Percentiles rank a stretch among this genome's conserved stretches.
Conservation (phyloP, 192 early-diverging fungal species). For the Linderina pennispora region DNA sequence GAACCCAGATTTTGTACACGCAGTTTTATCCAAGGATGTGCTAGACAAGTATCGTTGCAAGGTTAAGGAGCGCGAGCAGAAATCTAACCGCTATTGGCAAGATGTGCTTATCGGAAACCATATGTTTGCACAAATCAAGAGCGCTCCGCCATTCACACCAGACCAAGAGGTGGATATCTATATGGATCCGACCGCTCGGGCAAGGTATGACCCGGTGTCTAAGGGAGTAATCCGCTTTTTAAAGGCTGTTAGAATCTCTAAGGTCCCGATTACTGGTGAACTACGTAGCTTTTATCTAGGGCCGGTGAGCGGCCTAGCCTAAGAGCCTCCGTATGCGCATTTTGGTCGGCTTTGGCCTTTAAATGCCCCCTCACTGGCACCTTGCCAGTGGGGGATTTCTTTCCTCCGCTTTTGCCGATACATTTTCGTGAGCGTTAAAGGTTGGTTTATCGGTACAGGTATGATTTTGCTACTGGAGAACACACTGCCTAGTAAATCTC, state of each 20-base stretch:
- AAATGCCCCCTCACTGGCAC: too few species aligned
- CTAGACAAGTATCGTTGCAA: constrained; percentile 67
- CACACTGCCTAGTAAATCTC: too few species aligned
- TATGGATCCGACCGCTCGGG: constrained; percentile 70
- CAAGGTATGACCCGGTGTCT: neutral
- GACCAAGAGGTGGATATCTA: constrained; percentile 71
- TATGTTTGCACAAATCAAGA: constrained; percentile 81
- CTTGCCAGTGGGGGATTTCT: too few species aligned
- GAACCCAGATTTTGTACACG: constrained; percentile 82
- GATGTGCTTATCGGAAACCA: constrained; percentile 74
- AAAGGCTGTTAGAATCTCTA: neutral
- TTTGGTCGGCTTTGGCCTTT: too few species aligned
- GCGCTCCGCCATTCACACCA: constrained; percentile 76
- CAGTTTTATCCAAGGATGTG: constrained; percentile 57
- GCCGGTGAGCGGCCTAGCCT: too few species aligned
- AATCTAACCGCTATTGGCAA: constrained; percentile 83
- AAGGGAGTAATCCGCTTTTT: neutral
- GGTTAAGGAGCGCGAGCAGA: constrained; percentile 58
- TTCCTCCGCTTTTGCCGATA: too few species aligned
- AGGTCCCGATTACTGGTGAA: too few species aligned
- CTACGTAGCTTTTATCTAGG: too few species aligned
- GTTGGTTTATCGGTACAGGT: too few species aligned
- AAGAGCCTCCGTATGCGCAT: too few species aligned
- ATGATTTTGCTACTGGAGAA: too few species aligned
- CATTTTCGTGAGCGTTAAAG: too few species aligned